Conservation (phyloP, 2,329 filamentous ascomycete genomes). For the Atkinsonella hypoxylon region DNA sequence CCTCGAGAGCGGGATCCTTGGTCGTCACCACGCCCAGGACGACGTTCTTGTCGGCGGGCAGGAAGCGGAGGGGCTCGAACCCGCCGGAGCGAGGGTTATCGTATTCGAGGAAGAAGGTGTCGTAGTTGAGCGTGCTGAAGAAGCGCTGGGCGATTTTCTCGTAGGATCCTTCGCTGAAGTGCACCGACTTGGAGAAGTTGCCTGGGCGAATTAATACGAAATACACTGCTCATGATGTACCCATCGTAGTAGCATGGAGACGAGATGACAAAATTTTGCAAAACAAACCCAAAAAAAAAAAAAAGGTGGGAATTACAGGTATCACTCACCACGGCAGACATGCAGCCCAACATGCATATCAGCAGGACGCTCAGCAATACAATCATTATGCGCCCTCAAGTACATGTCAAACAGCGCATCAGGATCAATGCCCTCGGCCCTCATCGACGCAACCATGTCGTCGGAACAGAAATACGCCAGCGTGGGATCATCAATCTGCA, state of each 20-base stretch:
- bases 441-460: slow-evolving; percentile 48
- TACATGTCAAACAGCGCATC: slow-evolving; percentile 58
- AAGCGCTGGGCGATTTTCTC: slow-evolving; percentile 50
- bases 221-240: too few species aligned
- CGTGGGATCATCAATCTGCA: slow-evolving; percentile 53
- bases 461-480: slow-evolving; percentile 56
- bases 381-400: slow-evolving; percentile 63
- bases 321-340: slow-evolving; percentile 29
- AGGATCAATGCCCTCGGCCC: slow-evolving; percentile 45
- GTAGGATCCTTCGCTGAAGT: slow-evolving; percentile 53
- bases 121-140: slow-evolving; percentile 45
- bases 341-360: slow-evolving; percentile 64
- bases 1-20: slow-evolving; percentile 47
- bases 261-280: too few species aligned
- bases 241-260: too few species aligned
- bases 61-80: slow-evolving; percentile 47
- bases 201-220: too few species aligned
- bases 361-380: slow-evolving; percentile 44
- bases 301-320: slow-evolving; percentile 14
- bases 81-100: slow-evolving; percentile 47
- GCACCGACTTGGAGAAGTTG: slow-evolving; percentile 50
- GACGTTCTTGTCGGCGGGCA: slow-evolving; percentile 50
- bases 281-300: too few species aligned
- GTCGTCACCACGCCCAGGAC: slow-evolving; percentile 49
- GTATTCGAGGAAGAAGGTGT: slow-evolving; percentile 51